phyloP scores from a whole-genome alignment of 1,139 yeast genomes.

The Blastobotrys capitulatus region DNA sequence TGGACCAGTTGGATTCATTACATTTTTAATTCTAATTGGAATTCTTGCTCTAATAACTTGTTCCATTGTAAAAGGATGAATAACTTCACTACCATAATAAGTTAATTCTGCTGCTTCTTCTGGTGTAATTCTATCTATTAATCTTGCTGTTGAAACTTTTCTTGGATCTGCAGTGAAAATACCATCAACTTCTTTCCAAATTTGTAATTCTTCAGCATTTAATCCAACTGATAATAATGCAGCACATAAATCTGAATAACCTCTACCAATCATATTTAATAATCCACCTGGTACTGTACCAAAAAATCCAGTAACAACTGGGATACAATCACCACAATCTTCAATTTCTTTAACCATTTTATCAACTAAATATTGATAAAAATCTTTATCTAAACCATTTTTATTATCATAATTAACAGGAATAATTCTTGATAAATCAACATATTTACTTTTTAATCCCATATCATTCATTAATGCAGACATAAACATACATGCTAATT shows the following conservation, averaged over 20 bases:
- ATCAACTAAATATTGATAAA: conserved; percentile 59
- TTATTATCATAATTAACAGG: conserved; percentile 29
- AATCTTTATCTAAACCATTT: conserved; percentile 45
- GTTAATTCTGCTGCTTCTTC: conserved; percentile 98
- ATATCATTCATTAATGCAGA: conserved; percentile 76
- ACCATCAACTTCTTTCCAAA: conserved; percentile 99
- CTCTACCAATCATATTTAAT: conserved; percentile 89
- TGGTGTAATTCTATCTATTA: conserved; percentile 85
- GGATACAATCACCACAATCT: conserved; percentile 48
- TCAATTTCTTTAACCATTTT: conserved; percentile 54
- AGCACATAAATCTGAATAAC: conserved; percentile 96
- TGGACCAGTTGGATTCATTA: conserved; percentile 80
- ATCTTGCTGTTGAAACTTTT: conserved; percentile 84
- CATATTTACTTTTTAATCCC: conserved; percentile 68
- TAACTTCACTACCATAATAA: conserved; percentile 95
- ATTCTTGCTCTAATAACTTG: conserved; percentile 94
- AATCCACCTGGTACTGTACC: conserved; percentile 94
- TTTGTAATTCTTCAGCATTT: conserved; percentile 88
- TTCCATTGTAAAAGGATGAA: conserved; percentile 98
- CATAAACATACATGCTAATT: conserved; percentile 83
- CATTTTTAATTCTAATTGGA: conserved; percentile 94
- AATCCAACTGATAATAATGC: conserved; percentile 92
- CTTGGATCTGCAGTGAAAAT: conserved; percentile 98
- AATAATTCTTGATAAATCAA: conserved; percentile 71
- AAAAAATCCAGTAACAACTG: conserved; percentile 93